phyloP scores from a whole-genome alignment of 352 stramenopile species.

The Albugo laibachii region DNA sequence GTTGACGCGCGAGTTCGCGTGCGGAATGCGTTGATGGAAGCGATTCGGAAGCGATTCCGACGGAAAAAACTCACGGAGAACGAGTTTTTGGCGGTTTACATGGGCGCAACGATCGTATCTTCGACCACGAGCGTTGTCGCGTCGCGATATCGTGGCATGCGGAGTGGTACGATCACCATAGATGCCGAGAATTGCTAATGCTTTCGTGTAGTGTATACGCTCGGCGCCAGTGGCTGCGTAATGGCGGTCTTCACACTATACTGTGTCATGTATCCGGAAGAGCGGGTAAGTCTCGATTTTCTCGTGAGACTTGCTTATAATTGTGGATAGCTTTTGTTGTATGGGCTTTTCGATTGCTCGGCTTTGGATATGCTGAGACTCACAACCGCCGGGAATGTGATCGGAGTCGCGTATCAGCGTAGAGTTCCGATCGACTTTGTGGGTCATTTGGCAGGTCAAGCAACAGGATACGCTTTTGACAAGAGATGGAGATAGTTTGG shows the following conservation, averaged over 20 bases:
- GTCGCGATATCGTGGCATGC: slow-evolving; percentile 35
- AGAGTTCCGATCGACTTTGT: slow-evolving; percentile 48
- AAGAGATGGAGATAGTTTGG: slow-evolving; percentile 8
- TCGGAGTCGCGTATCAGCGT: slow-evolving; percentile 37
- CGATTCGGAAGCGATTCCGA: slow-evolving; percentile 9
- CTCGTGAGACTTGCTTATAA: background rate
- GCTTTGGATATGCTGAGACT: slow-evolving; percentile 41
- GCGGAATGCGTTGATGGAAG: slow-evolving; percentile 14
- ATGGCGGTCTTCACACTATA: slow-evolving; percentile 64
- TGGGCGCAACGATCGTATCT: slow-evolving; percentile 42
- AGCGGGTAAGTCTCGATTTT: slow-evolving; percentile 18
- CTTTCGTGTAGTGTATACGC: slow-evolving; percentile 34
- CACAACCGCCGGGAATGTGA: slow-evolving; percentile 32
- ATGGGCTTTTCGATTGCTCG: slow-evolving; percentile 32
- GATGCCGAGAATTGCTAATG: background rate
- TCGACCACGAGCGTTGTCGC: slow-evolving; percentile 44
- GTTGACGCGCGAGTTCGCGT: slow-evolving; percentile 14
- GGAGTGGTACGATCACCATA: slow-evolving; percentile 14
- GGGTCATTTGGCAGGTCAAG: slow-evolving; percentile 51
- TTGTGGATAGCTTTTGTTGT: slow-evolving; percentile 22
- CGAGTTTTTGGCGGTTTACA: slow-evolving; percentile 23
- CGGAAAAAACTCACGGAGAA: slow-evolving; percentile 26
- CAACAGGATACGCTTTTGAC: slow-evolving; percentile 25
- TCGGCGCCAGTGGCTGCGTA: slow-evolving; percentile 60
- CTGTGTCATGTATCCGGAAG: slow-evolving; percentile 46